Evolutionary conservation across 257 asterid genomes (phyloP).

Genomic region (Leonotis leonurus): DNA sequence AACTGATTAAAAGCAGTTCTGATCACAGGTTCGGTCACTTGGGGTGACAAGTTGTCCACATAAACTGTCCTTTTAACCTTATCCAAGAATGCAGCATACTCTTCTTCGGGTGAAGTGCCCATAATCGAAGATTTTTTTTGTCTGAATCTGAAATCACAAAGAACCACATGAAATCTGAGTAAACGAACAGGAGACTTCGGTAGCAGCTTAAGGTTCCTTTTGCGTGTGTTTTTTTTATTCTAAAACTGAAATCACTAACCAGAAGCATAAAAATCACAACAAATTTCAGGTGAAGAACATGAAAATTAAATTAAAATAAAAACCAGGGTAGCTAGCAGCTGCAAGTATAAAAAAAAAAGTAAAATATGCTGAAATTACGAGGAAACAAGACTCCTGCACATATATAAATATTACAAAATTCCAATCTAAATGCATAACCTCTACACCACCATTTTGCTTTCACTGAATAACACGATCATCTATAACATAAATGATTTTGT

Average conservation of each 20-base stretch:
- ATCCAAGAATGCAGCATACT: constrained; percentile 53
- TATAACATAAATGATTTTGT: too few species aligned
- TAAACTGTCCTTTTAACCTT: constrained; percentile 55
- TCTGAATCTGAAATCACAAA: not conserved
- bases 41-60: constrained; percentile 57
- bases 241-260: not conserved
- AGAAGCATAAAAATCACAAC: not conserved
- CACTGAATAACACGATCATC: not conserved
- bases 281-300: not conserved
- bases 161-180: not conserved
- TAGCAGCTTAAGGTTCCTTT: too few species aligned
- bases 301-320: not conserved
- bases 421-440: not conserved
- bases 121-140: not conserved
- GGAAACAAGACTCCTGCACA: not conserved
- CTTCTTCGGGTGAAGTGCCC: constrained; percentile 26
- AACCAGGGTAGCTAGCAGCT: not conserved
- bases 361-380: not conserved
- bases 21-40: constrained; percentile 44
- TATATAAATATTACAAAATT: not conserved
- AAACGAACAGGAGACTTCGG: too few species aligned
- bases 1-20: constrained; percentile 72
- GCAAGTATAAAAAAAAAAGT: not conserved
- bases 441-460: not conserved
- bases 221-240: not conserved